phyloP scores from a whole-genome alignment of 1,284 basidiomycete genomes.

The Athelia psychrophila region DNA sequence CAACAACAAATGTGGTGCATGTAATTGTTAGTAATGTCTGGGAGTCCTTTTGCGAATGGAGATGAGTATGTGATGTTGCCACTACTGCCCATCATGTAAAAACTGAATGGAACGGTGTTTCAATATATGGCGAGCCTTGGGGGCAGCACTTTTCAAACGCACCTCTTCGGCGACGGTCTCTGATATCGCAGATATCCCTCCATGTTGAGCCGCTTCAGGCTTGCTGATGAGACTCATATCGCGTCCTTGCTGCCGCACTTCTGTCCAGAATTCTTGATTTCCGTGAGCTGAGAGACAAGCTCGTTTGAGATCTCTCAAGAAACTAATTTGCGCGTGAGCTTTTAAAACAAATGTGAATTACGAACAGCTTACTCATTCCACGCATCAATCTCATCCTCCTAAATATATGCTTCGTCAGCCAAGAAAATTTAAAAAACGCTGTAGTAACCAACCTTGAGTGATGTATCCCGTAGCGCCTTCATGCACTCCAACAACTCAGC shows the following conservation, averaged over 20 bases:
- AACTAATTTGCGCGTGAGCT: slow-evolving; percentile 35
- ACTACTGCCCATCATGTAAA: background rate
- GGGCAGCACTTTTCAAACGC: slow-evolving; percentile 10
- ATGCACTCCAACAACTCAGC: slow-evolving; percentile 75
- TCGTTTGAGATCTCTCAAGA: slow-evolving; percentile 53
- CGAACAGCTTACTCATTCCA: slow-evolving; percentile 64
- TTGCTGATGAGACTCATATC: slow-evolving; percentile 60
- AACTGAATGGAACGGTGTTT: background rate
- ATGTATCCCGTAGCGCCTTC: slow-evolving; percentile 60
- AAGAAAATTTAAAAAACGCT: background rate
- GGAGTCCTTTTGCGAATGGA: background rate
- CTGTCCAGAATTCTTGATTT: slow-evolving; percentile 63
- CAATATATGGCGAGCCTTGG: background rate
- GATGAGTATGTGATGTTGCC: background rate
- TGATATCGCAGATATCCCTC: slow-evolving; percentile 51
- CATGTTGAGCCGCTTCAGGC: slow-evolving; percentile 54
- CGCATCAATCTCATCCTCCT: slow-evolving; percentile 77
- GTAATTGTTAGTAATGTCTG: background rate
- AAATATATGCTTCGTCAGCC: background rate
- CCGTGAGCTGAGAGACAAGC: slow-evolving; percentile 52
- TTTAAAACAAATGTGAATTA: slow-evolving; percentile 1
- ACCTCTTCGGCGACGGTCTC: slow-evolving; percentile 49
- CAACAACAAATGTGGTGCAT: background rate
- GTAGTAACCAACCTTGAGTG: slow-evolving; percentile 45
- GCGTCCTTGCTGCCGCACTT: slow-evolving; percentile 48